Evolutionary conservation across 2,329 filamentous ascomycete genomes (phyloP).

Genomic region (Atkinsonella hypoxylon): DNA sequence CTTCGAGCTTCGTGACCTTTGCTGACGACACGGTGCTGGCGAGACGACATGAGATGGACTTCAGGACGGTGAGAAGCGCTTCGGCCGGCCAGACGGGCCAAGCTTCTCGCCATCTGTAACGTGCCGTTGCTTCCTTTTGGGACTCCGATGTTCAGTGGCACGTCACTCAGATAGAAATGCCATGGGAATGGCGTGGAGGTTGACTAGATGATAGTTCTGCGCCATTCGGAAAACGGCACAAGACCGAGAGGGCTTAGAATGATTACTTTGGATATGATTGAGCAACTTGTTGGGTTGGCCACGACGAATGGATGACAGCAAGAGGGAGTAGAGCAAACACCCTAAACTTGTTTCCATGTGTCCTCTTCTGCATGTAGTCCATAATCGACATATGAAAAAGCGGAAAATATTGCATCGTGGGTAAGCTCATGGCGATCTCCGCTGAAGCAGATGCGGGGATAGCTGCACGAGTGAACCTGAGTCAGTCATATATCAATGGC

Average conservation of each 20-base stretch:
- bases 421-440: too few relatives aligned
- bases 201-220: neutral
- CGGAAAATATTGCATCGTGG: too few relatives aligned
- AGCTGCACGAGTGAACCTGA: neutral
- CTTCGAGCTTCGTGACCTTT: too few relatives aligned
- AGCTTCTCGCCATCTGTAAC: neutral
- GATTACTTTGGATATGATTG: neutral
- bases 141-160: neutral
- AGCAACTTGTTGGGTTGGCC: neutral
- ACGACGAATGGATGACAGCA: neutral
- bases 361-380: too few relatives aligned
- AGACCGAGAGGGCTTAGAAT: neutral
- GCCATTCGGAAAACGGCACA: neutral
- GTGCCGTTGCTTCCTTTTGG: too few relatives aligned
- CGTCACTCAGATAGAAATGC: neutral
- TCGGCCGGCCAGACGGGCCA: neutral
- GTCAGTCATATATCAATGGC: neutral
- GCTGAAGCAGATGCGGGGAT: too few relatives aligned
- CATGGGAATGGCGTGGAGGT: neutral
- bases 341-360: too few relatives aligned
- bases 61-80: neutral
- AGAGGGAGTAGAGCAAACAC: too few relatives aligned
- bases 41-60: neutral
- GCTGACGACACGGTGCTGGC: neutral
- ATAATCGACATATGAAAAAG: too few relatives aligned